Evolutionary conservation across 2,329 filamentous ascomycete genomes (phyloP).

Genomic region (Acrocalymma vagum): DNA sequence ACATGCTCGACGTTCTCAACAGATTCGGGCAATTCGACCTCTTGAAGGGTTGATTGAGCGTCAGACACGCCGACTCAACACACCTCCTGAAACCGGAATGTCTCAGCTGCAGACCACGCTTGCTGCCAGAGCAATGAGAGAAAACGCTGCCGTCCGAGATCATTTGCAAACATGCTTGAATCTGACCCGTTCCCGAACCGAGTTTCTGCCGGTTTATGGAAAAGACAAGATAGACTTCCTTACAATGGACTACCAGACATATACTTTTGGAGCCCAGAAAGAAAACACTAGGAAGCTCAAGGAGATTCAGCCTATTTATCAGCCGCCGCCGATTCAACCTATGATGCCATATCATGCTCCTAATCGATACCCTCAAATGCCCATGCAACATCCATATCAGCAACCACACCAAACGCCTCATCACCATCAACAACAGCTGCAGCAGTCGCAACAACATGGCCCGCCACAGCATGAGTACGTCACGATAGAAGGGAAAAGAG

Average conservation of each 20-base stretch:
- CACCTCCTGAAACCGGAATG: slow-evolving; percentile 58
- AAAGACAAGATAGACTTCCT: slow-evolving; percentile 79
- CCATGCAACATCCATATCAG: slow-evolving; percentile 5
- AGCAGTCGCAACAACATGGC: slow-evolving; percentile 19
- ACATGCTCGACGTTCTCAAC: slow-evolving; percentile 45
- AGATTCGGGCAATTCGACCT: slow-evolving; percentile 70
- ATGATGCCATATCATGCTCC: slow-evolving; percentile 7
- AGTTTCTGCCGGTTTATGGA: slow-evolving; percentile 83
- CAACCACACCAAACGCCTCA: slow-evolving; percentile 18
- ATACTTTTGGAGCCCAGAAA: slow-evolving; percentile 50
- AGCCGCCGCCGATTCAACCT: slow-evolving; percentile 8
- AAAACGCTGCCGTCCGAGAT: slow-evolving; percentile 72
- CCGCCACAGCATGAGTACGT: slow-evolving; percentile 29
- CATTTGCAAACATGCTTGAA: slow-evolving; percentile 84
- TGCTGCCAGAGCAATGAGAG: slow-evolving; percentile 71
- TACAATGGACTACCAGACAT: slow-evolving; percentile 61
- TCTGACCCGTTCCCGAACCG: slow-evolving; percentile 80
- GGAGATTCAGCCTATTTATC: slow-evolving; percentile 12
- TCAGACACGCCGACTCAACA: slow-evolving; percentile 68
- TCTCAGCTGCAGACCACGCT: slow-evolving; percentile 75
- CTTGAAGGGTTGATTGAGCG: slow-evolving; percentile 76
- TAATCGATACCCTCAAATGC: neutral
- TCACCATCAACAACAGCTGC: slow-evolving; percentile 30
- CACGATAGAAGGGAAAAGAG: slow-evolving; percentile 52
- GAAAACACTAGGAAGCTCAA: slow-evolving; percentile 40